A percentile compares a stretch with the other conserved stretches of the same genome.
These are phyloP conservation scores for Globisporangium middletonii DNA, from an alignment of 352 stramenopile genomes.

Conservation along the genomic window DNA sequence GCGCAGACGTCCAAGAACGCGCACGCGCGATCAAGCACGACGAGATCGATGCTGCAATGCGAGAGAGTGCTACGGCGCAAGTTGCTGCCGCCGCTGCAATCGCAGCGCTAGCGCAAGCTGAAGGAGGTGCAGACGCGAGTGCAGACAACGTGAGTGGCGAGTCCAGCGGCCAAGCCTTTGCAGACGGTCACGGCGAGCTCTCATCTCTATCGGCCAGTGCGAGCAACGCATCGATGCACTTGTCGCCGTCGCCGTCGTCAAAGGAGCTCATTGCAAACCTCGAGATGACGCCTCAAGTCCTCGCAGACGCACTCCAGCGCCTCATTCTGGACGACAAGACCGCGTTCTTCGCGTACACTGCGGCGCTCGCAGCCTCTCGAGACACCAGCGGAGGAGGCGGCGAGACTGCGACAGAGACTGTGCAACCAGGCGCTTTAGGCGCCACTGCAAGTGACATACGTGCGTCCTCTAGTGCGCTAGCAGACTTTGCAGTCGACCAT, in stretches of 20 bases:
- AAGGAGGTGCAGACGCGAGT: neutral
- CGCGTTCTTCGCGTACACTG: conserved; percentile 19
- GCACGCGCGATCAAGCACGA: conserved; percentile 15
- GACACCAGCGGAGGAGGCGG: neutral
- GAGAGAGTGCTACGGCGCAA: neutral
- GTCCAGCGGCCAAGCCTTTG: neutral
- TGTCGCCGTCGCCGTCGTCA: neutral
- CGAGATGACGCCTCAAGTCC: conserved; percentile 17
- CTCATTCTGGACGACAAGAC: conserved; percentile 38
- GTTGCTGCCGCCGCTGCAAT: neutral
- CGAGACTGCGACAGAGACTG: neutral
- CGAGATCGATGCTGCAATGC: conserved; percentile 2
- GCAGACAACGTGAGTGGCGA: neutral
- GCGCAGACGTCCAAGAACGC: conserved; percentile 27
- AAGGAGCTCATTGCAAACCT: conserved; percentile 5
- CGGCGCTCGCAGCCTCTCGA: neutral
- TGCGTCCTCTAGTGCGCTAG: neutral
- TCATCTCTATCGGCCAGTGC: neutral
- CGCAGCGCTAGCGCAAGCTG: neutral
- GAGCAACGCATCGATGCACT: neutral
- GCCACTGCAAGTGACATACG: too few relatives aligned
- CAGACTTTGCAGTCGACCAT: neutral
- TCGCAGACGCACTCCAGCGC: conserved; percentile 50
- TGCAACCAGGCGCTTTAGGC: neutral
- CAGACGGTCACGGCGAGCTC: neutral